Conservation (phyloP, 768 basidiomycete genomes). For the Heimioporus sp. region DNA sequence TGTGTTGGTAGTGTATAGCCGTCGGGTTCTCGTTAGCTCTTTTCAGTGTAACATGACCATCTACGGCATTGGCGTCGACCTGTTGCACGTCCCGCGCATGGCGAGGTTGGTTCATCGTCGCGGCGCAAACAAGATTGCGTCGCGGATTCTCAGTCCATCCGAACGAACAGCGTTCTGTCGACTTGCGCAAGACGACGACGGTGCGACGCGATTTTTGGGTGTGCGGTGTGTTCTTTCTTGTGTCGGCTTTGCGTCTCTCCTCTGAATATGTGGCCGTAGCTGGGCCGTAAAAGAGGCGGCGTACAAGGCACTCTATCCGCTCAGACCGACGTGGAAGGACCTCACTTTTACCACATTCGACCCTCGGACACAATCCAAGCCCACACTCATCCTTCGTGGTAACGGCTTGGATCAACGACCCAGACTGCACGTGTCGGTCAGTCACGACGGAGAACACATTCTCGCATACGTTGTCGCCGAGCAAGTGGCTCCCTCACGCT, state of each 20-base stretch:
- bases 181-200: constrained; percentile 4
- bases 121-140: constrained; percentile 45
- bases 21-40: background rate
- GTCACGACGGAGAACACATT: constrained; percentile 81
- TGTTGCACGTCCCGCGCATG: constrained; percentile 70
- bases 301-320: constrained; percentile 81
- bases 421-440: constrained; percentile 66
- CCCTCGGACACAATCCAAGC: constrained; percentile 38
- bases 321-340: constrained; percentile 73
- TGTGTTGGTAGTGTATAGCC: background rate
- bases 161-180: constrained; percentile 39
- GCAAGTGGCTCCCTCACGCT: constrained; percentile 2
- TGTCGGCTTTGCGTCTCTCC: background rate
- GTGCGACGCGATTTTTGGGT: constrained; percentile 53
- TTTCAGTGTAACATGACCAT: constrained; percentile 45
- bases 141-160: constrained; percentile 56
- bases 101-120: constrained; percentile 49
- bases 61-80: constrained; percentile 74
- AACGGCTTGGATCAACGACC: background rate
- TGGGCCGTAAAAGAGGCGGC: constrained; percentile 86
- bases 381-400: constrained; percentile 34
- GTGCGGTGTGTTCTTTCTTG: constrained; percentile 52
- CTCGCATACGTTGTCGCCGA: constrained; percentile 68
- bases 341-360: constrained; percentile 47
- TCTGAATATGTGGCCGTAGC: constrained; percentile 35